Percentiles rank a stretch among this genome's conserved stretches.
phyloP scores from a whole-genome alignment of 2,329 filamentous ascomycete species.

The Colletotrichum horii region DNA sequence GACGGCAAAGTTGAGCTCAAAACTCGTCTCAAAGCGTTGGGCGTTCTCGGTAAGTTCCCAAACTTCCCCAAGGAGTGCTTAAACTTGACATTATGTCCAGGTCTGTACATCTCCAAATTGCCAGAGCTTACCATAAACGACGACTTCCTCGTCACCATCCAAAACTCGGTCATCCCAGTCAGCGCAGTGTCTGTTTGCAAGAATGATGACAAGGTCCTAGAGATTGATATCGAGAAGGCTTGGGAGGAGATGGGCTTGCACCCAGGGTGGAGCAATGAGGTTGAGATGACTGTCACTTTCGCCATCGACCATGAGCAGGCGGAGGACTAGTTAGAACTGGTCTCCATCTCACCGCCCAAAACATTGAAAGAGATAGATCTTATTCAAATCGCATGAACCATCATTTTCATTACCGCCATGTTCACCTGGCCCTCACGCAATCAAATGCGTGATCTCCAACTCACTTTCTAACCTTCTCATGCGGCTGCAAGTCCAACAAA shows the following conservation, averaged over 20 bases:
- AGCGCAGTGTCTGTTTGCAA: conserved; percentile 67
- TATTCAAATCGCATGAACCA: background rate
- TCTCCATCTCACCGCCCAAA: background rate
- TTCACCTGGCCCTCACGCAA: background rate
- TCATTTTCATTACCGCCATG: background rate
- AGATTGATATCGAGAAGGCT: conserved; percentile 77
- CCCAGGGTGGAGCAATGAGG: conserved; percentile 81
- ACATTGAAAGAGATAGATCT: background rate
- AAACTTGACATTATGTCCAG: conserved; percentile 39
- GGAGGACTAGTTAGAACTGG: background rate
- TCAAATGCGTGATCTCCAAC: background rate
- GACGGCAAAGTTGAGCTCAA: conserved; percentile 70
- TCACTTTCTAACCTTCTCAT: conserved; percentile 21
- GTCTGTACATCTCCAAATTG: conserved; percentile 78
- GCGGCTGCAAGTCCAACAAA: conserved; percentile 36
- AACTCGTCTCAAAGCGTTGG: conserved; percentile 79
- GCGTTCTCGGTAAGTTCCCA: conserved; percentile 65
- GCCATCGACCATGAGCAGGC: conserved; percentile 34
- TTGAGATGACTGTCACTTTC: conserved; percentile 69
- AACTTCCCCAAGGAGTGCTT: background rate
- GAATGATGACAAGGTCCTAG: conserved; percentile 65
- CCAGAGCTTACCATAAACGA: conserved; percentile 62
- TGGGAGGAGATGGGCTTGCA: conserved; percentile 77
- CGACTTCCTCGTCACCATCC: conserved; percentile 77
- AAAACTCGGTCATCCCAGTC: conserved; percentile 71